phyloP scores from a whole-genome alignment of 2,329 filamentous ascomycete species.

The Neocatenulostroma microsporum region DNA sequence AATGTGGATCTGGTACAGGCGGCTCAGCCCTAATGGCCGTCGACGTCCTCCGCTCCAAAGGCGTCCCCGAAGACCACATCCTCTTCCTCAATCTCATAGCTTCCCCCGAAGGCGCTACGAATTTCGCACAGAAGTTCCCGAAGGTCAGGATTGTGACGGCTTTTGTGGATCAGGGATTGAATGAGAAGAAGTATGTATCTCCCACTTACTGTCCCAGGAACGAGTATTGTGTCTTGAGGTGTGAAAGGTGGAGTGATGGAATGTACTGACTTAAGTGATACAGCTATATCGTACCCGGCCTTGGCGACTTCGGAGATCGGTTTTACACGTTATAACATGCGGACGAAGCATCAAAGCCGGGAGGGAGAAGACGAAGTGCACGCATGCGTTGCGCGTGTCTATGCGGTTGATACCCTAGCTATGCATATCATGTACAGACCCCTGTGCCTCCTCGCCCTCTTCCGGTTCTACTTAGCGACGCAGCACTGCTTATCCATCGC shows the following conservation, averaged over 20 bases:
- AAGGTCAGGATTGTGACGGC: constrained; percentile 87
- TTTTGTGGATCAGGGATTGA: constrained; percentile 91
- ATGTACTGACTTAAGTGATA: constrained; percentile 7
- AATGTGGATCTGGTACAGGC: no score
- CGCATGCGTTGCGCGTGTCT: no score
- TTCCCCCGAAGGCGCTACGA: constrained; percentile 85
- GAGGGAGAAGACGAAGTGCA: no score
- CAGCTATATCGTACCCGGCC: constrained; percentile 89
- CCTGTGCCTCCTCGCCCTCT: no score
- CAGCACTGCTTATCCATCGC: no score
- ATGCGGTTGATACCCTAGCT: no score
- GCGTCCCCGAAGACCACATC: constrained; percentile 90
- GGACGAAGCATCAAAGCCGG: no score
- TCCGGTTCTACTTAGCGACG: no score
- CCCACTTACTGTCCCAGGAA: not conserved
- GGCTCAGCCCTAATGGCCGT: constrained; percentile 97
- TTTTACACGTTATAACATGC: constrained; percentile 83
- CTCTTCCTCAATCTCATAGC: constrained; percentile 95
- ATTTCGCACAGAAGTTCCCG: constrained; percentile 83
- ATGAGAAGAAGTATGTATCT: constrained; percentile 85
- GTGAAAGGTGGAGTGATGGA: constrained; percentile 25
- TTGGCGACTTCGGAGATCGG: constrained; percentile 91
- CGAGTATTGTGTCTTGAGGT: no score
- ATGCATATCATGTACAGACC: no score
- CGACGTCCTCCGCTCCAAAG: constrained; percentile 79